Conservation (phyloP, 306 rosid species). For the Herpetospermum pedunculosum region DNA sequence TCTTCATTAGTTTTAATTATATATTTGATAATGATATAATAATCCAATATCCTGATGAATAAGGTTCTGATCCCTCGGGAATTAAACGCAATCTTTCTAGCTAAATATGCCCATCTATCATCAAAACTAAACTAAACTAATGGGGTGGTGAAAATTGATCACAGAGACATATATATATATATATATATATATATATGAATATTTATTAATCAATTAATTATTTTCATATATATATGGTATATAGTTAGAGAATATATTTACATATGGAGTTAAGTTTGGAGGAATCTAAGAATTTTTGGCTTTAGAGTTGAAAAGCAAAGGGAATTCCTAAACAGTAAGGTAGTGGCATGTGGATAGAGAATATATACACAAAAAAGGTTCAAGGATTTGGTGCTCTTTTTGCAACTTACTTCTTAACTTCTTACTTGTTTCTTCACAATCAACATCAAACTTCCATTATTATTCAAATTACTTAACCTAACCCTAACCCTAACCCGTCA, state of each 20-base stretch:
- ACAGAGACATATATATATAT: too few relatives aligned
- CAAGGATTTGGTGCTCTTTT: slow-evolving; percentile 11
- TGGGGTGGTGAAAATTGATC: neutral
- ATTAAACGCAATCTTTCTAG: slow-evolving; percentile 2
- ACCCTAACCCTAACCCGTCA: neutral
- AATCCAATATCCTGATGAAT: neutral
- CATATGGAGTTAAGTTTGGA: slow-evolving; percentile 4
- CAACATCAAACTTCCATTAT: neutral
- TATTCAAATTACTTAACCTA: neutral
- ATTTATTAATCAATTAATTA: neutral
- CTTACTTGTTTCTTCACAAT: neutral
- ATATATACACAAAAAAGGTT: slow-evolving; percentile 9
- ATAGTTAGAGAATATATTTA: neutral
- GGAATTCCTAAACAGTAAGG: slow-evolving; percentile 10
- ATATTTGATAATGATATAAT: neutral
- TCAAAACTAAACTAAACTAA: neutral
- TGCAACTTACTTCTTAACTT: neutral
- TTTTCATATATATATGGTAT: neutral
- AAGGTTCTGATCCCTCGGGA: neutral
- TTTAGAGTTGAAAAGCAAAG: slow-evolving; percentile 11
- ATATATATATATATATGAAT: too few relatives aligned
- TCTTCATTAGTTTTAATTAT: neutral
- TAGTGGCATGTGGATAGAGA: slow-evolving; percentile 13
- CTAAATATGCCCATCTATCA: slow-evolving; percentile 5
- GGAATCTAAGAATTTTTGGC: slow-evolving; percentile 8